A percentile compares a stretch with the other conserved stretches of the same genome.
Evolutionary conservation across 164 flowering plant genomes (phyloP).

Genomic region (Aristolochia fimbriata): DNA sequence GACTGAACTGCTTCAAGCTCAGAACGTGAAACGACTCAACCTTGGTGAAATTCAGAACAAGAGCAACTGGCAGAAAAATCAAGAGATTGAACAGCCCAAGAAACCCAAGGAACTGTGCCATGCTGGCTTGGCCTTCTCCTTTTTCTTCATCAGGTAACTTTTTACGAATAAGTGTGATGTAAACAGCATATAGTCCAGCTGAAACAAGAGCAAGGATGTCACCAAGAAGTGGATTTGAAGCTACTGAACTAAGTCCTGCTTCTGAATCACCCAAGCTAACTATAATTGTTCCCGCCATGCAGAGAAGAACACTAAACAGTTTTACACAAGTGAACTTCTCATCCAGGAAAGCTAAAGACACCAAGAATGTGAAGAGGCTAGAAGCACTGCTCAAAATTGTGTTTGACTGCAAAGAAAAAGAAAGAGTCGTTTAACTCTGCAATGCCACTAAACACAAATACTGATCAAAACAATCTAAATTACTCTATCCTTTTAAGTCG

Average conservation of each 20-base stretch:
- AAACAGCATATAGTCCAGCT: slow-evolving; percentile 73
- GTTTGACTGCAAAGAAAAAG: slow-evolving; percentile 55
- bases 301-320: slow-evolving; percentile 76
- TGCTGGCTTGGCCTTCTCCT: slow-evolving; percentile 55
- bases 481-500: too few species aligned
- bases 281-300: slow-evolving; percentile 91
- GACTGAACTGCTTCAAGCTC: slow-evolving; percentile 66
- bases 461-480: neutral
- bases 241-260: slow-evolving; percentile 26
- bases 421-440: neutral
- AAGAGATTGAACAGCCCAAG: slow-evolving; percentile 79
- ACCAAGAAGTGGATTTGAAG: slow-evolving; percentile 76
- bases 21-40: slow-evolving; percentile 57
- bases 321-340: slow-evolving; percentile 93
- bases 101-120: slow-evolving; percentile 95
- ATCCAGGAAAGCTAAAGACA: slow-evolving; percentile 66
- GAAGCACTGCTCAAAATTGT: slow-evolving; percentile 91
- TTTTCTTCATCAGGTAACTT: slow-evolving; percentile 74
- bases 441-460: slow-evolving; percentile 5
- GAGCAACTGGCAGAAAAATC: slow-evolving; percentile 80
- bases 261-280: slow-evolving; percentile 79
- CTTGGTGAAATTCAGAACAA: slow-evolving; percentile 51
- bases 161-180: slow-evolving; percentile 78
- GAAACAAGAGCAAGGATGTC: slow-evolving; percentile 74
- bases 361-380: slow-evolving; percentile 88